Evolutionary conservation across 163 green algal species (phyloP).

Genomic region (Scenedesmus sp.): DNA sequence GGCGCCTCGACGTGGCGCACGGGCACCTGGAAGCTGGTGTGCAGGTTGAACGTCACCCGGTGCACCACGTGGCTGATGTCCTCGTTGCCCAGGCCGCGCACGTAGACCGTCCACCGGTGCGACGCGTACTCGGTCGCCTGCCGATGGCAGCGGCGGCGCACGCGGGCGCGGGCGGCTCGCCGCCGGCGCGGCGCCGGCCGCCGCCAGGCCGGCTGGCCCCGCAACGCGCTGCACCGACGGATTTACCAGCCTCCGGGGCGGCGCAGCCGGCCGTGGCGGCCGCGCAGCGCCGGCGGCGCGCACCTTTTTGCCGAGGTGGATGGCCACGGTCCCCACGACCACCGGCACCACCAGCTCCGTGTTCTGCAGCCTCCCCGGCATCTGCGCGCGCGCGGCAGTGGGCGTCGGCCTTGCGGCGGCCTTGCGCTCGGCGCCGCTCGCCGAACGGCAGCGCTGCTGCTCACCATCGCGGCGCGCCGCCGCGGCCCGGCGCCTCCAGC

Average conservation of each 20-base stretch:
- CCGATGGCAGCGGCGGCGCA: too few relatives aligned
- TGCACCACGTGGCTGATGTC: constrained; percentile 84
- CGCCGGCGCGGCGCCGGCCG: too few relatives aligned
- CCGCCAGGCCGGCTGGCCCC: not conserved
- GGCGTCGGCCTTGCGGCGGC: too few relatives aligned
- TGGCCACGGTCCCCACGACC: constrained; percentile 85
- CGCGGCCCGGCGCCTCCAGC: too few relatives aligned
- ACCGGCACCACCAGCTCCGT: constrained; percentile 85
- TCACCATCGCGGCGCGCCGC: too few relatives aligned
- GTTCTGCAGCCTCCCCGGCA: constrained; percentile 64
- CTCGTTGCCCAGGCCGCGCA: constrained; percentile 73
- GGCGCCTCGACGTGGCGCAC: constrained; percentile 67
- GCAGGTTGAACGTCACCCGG: constrained; percentile 92
- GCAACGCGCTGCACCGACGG: too few relatives aligned
- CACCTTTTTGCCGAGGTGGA: constrained; percentile 95
- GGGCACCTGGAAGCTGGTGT: constrained; percentile 88
- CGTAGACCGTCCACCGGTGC: constrained; percentile 96
- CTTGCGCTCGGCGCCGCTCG: too few relatives aligned
- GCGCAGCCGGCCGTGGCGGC: not conserved
- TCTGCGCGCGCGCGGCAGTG: not conserved
- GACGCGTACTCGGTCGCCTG: constrained; percentile 84
- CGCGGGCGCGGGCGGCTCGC: too few relatives aligned
- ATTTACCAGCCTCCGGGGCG: too few relatives aligned
- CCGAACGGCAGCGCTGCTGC: too few relatives aligned
- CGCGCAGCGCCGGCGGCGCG: not conserved